These are phyloP conservation scores for Pseudonitzschia pungens DNA, from an alignment of 108 stramenopile species.

Conservation along the genomic window DNA sequence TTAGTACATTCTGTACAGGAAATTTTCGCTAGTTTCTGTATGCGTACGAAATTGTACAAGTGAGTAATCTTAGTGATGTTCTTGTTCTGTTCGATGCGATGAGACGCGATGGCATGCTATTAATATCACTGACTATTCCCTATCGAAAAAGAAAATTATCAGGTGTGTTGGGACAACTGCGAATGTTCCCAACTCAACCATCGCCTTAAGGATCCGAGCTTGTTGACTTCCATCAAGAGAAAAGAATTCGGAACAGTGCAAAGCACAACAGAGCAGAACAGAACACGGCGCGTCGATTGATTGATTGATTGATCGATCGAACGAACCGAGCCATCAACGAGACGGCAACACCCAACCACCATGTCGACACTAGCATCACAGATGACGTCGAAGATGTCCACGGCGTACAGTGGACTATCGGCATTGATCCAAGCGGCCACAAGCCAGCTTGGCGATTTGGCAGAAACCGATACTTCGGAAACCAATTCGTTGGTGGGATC, in stretches of 20 bases:
- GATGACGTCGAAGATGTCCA: slow-evolving; percentile 11
- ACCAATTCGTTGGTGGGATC: not conserved
- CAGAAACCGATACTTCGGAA: slow-evolving; percentile 26
- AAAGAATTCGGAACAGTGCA: not conserved
- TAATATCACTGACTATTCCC: too few relatives aligned
- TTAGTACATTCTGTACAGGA: too few relatives aligned
- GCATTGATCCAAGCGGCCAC: slow-evolving; percentile 60
- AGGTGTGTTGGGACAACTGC: not conserved
- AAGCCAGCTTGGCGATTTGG: slow-evolving; percentile 38
- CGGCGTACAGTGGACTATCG: slow-evolving; percentile 44
- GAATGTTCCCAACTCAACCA: not conserved
- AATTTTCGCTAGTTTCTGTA: too few relatives aligned
- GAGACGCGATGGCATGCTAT: too few relatives aligned
- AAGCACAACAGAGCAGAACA: not conserved
- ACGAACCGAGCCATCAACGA: not conserved
- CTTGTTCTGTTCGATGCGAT: not conserved
- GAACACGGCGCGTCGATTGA: too few relatives aligned
- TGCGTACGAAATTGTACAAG: not conserved
- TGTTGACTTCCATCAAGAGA: not conserved
- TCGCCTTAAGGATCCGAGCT: not conserved
- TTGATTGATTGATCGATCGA: too few relatives aligned
- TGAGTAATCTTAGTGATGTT: not conserved
- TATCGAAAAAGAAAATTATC: not conserved
- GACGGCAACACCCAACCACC: not conserved
- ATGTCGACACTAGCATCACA: not conserved